Conservation (phyloP, 768 basidiomycete genomes). For the Suillus luteus region DNA sequence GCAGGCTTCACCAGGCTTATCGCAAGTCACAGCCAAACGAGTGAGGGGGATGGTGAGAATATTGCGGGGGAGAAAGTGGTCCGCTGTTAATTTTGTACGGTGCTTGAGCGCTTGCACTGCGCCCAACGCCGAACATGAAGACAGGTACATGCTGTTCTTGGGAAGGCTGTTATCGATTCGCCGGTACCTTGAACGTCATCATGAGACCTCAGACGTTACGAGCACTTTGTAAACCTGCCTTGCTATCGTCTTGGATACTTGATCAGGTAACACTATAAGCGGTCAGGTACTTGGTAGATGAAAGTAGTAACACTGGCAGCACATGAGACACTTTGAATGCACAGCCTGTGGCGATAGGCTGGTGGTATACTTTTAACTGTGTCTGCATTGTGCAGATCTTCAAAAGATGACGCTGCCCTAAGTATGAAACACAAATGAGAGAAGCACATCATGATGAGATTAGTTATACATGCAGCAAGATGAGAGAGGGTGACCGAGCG, state of each 20-base stretch:
- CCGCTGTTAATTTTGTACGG: neutral
- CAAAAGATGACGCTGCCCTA: neutral
- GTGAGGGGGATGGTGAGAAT: neutral
- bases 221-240: neutral
- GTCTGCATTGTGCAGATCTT: neutral
- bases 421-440: constrained; percentile 5
- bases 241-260: neutral
- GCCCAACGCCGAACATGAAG: neutral
- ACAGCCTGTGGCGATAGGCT: neutral
- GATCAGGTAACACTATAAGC: neutral
- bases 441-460: constrained; percentile 5
- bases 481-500: constrained; percentile 7
- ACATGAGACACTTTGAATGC: neutral
- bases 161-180: neutral
- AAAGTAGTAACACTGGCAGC: neutral
- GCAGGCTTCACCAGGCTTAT: neutral
- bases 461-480: constrained; percentile 24
- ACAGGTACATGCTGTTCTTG: neutral
- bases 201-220: neutral
- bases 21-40: neutral
- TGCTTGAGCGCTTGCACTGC: neutral
- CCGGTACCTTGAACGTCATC: neutral
- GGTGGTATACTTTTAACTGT: neutral
- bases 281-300: neutral
- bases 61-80: neutral